Conservation (phyloP, 129 eudicot species). For the Flaveria linearis region DNA sequence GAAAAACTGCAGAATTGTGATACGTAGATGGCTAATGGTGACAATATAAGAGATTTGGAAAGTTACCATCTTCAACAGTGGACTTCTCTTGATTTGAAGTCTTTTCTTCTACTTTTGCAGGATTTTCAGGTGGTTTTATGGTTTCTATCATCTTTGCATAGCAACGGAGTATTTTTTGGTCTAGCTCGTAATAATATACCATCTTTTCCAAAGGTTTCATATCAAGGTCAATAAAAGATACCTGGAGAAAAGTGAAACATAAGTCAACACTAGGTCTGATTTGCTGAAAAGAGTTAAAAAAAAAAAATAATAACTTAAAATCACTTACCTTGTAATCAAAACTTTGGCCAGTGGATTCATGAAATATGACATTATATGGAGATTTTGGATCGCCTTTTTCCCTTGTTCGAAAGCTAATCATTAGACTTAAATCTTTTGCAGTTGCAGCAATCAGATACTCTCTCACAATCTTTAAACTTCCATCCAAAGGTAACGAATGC, state of each 20-base stretch:
- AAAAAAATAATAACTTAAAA: background rate
- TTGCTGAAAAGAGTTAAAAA: background rate
- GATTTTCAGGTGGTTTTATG: slow-evolving; percentile 28
- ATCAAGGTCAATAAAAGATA: slow-evolving; percentile 90
- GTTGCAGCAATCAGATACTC: slow-evolving; percentile 83
- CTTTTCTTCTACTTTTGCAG: slow-evolving; percentile 33
- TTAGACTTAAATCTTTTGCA: slow-evolving; percentile 91
- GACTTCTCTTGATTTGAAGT: slow-evolving; percentile 32
- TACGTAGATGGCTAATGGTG: slow-evolving; percentile 1
- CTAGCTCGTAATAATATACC: slow-evolving; percentile 75
- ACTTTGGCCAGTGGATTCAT: slow-evolving; percentile 65
- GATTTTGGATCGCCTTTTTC: slow-evolving; percentile 49
- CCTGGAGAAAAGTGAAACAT: slow-evolving; percentile 46
- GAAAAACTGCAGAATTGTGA: background rate
- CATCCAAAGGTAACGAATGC: slow-evolving; percentile 65
- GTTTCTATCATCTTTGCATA: slow-evolving; percentile 49
- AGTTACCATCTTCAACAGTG: slow-evolving; percentile 47
- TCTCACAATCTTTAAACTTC: slow-evolving; percentile 70
- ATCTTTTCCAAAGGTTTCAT: slow-evolving; percentile 82
- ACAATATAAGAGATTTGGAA: background rate
- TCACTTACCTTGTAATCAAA: slow-evolving; percentile 81
- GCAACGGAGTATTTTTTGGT: slow-evolving; percentile 67
- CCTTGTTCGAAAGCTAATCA: slow-evolving; percentile 73
- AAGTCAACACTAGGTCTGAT: background rate
- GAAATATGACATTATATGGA: slow-evolving; percentile 46